Evolutionary conservation across 2,329 filamentous ascomycete genomes (phyloP), one percentile per base, ranked within the genome.

Genomic region (Hypoxylon sp.): DNA sequence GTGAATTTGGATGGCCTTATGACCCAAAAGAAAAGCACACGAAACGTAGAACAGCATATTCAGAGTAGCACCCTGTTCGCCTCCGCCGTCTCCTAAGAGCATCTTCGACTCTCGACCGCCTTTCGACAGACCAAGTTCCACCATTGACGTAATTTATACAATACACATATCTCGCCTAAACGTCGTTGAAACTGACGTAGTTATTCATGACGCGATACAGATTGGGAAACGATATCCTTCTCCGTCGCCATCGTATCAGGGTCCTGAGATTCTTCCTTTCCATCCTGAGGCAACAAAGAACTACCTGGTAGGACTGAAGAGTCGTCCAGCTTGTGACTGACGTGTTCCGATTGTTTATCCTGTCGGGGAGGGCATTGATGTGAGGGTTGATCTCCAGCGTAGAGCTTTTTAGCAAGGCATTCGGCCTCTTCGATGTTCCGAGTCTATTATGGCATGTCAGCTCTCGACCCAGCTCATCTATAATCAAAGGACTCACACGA

Each of bases 401-500:
- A 13, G 8, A 19, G 27, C 8, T 11, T 52, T 6, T 7, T 21
- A 8, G 60, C 54, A 7, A 51, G 21, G 4, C 27, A 44, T 27
- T 47, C 32, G 6, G 50, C 54, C 21, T 67, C 52, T 27, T 42
- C 42, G 15, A 68, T 53, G n/a, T 54, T 44, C 42, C 53, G 56
- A 42, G 61, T 70, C 68, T 70, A 32, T 35, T 29, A 37, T 47
- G 19, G 11, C 5, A 37, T 46, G 42, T 70, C 39, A 67, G 48
- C 24, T 13, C 56, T 37, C 1, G n/a, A 11, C 31, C 11, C 15
- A 10, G n/a, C 10, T 15, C 2, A 21, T 27, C 8, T n/a, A 21
- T 27, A 11, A 11, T 19, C 3, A 19, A 52, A 24, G 4, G 17
- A 62, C 64, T 71, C 56, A 69, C 63, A 7, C 51, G 57, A 11